These are phyloP conservation scores for Clarireedia paspali DNA, from an alignment of 2,329 filamentous ascomycete genomes.

Conservation along the genomic window DNA sequence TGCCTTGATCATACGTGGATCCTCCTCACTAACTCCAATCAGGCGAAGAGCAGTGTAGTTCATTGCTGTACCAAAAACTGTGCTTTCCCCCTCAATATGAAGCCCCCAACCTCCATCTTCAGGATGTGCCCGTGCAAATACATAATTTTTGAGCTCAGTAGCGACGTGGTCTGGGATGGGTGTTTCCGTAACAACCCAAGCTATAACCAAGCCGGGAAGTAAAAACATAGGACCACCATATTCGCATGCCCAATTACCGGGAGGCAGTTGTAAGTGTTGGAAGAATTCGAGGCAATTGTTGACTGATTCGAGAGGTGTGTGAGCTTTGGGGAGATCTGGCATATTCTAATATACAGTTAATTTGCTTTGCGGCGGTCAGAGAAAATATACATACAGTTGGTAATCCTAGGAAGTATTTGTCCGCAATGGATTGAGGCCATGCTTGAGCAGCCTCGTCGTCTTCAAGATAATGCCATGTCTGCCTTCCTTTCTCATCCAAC, in stretches of 20 bases:
- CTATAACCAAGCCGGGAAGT: slow-evolving; percentile 74
- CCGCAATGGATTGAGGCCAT: slow-evolving; percentile 84
- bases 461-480: slow-evolving; percentile 88
- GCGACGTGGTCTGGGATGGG: slow-evolving; percentile 73
- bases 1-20: slow-evolving; percentile 79
- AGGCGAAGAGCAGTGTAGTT: slow-evolving; percentile 80
- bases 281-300: slow-evolving; percentile 83
- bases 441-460: slow-evolving; percentile 60
- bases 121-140: slow-evolving; percentile 70
- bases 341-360: slow-evolving; percentile 49
- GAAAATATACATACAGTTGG: slow-evolving; percentile 52
- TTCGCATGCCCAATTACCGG: slow-evolving; percentile 94
- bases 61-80: slow-evolving; percentile 81
- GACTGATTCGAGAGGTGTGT: slow-evolving; percentile 68
- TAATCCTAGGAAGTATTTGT: slow-evolving; percentile 80
- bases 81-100: slow-evolving; percentile 89
- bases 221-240: slow-evolving; percentile 98
- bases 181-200: slow-evolving; percentile 85
- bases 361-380: background rate
- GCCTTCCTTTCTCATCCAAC: slow-evolving; percentile 71
- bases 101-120: slow-evolving; percentile 95
- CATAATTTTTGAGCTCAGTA: slow-evolving; percentile 87
- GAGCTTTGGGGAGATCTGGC: slow-evolving; percentile 61
- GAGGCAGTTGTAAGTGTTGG: slow-evolving; percentile 77
- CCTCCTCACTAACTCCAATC: slow-evolving; percentile 74